Conservation (phyloP, 371 early-diverging fungal genomes). For the Mucor racemosus region DNA sequence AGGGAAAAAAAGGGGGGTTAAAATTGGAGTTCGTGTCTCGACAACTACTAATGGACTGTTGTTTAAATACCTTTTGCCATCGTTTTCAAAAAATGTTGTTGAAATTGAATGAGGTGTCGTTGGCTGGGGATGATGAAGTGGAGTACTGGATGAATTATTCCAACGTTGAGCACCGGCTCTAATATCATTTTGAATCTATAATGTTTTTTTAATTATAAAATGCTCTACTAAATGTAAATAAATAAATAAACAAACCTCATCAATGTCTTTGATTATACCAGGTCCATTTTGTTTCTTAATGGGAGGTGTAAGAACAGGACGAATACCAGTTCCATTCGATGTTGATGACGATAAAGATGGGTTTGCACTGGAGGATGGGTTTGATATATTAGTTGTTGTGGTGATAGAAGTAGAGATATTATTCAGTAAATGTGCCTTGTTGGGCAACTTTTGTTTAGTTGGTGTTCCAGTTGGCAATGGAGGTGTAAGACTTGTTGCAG, state of each 20-base stretch:
- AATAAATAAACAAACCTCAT: conserved; percentile 12
- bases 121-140: conserved; percentile 19
- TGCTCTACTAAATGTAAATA: not conserved
- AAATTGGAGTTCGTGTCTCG: not conserved
- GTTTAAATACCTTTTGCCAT: conserved; percentile 4
- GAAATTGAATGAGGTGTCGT: conserved; percentile 17
- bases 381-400: not conserved
- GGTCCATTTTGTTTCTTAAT: conserved; percentile 16
- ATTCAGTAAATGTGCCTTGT: conserved; percentile 15
- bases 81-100: conserved; percentile 25
- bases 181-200: conserved; percentile 10
- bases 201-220: not conserved
- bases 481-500: conserved; percentile 3
- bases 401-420: not conserved
- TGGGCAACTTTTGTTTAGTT: conserved; percentile 24
- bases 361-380: not conserved
- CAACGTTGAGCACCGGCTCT: conserved; percentile 6
- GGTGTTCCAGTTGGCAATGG: conserved; percentile 9
- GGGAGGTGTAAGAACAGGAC: conserved; percentile 14
- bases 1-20: not conserved
- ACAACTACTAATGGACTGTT: not conserved
- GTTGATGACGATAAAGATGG: not conserved
- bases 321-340: not conserved
- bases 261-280: conserved; percentile 14
- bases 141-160: not conserved